Conservation (phyloP, 768 basidiomycete species). For the Leccinum olivaceopallidum region DNA sequence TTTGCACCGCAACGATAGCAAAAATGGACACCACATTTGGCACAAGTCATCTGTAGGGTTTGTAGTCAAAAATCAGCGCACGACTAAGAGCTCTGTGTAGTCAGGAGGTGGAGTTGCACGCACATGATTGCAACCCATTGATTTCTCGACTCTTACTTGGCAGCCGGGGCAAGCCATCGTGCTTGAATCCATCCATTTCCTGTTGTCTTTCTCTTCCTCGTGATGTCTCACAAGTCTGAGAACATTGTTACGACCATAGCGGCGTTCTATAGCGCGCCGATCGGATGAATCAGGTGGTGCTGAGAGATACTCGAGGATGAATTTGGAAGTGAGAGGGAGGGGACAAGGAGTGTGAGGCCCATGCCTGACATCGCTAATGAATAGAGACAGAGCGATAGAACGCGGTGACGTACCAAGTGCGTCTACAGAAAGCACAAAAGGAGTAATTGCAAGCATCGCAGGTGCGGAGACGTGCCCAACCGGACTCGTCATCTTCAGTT, state of each 20-base stretch:
- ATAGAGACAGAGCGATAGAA: background rate
- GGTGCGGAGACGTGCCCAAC: conserved; percentile 71
- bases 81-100: background rate
- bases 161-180: conserved; percentile 80
- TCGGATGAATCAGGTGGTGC: conserved; percentile 51
- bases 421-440: conserved; percentile 82
- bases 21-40: conserved; percentile 74
- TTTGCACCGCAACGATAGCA: conserved; percentile 76
- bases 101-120: conserved; percentile 25
- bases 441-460: conserved; percentile 73
- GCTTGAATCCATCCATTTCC: conserved; percentile 65
- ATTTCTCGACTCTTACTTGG: conserved; percentile 70
- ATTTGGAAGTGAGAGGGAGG: conserved; percentile 60
- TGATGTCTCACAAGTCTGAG: conserved; percentile 58
- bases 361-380: conserved; percentile 56
- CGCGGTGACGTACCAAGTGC: conserved; percentile 61
- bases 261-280: conserved; percentile 55
- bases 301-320: conserved; percentile 68
- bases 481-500: conserved; percentile 50
- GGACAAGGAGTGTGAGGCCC: conserved; percentile 75
- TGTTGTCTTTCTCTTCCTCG: conserved; percentile 74
- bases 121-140: conserved; percentile 87
- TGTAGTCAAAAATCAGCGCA: conserved; percentile 2
- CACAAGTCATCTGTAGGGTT: conserved; percentile 66
- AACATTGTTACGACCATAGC: conserved; percentile 65